Conservation (phyloP, 306 rosid genomes). For the Castanopsis chinensis region DNA sequence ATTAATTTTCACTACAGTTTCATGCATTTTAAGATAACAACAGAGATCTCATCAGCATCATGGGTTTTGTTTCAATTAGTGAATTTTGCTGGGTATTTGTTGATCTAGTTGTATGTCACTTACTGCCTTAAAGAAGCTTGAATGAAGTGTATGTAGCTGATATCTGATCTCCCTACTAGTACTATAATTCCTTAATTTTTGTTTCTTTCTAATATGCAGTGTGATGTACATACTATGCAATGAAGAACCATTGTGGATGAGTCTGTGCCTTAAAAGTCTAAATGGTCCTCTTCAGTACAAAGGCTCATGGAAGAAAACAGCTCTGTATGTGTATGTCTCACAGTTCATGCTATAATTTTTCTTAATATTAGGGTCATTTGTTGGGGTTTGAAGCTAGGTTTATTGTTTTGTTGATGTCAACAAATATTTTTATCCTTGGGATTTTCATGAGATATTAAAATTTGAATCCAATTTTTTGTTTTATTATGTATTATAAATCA, state of each 20-base stretch:
- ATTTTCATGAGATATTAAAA: not conserved
- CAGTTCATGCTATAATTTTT: not conserved
- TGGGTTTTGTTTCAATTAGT: not conserved
- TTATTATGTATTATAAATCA: not conserved
- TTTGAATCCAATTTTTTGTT: constrained; percentile 4
- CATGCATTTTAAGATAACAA: not conserved
- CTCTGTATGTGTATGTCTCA: constrained; percentile 59
- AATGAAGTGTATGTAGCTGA: not conserved
- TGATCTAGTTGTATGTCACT: not conserved
- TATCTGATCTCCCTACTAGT: not conserved
- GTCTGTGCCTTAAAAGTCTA: constrained; percentile 52
- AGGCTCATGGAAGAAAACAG: constrained; percentile 92
- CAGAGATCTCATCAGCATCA: not conserved
- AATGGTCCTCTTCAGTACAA: constrained; percentile 70
- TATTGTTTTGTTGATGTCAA: not conserved
- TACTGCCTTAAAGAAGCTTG: not conserved
- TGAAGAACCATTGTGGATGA: constrained; percentile 95
- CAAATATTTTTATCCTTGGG: not conserved
- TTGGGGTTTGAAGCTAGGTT: not conserved
- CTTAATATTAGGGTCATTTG: not conserved
- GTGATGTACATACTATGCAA: constrained; percentile 87
- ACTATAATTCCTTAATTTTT: not conserved
- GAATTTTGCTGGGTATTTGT: not conserved
- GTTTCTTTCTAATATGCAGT: constrained; percentile 36
- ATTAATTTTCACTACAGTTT: not conserved